Evolutionary conservation across 768 basidiomycete species (phyloP).

Genomic region (Tricholoma terreum): DNA sequence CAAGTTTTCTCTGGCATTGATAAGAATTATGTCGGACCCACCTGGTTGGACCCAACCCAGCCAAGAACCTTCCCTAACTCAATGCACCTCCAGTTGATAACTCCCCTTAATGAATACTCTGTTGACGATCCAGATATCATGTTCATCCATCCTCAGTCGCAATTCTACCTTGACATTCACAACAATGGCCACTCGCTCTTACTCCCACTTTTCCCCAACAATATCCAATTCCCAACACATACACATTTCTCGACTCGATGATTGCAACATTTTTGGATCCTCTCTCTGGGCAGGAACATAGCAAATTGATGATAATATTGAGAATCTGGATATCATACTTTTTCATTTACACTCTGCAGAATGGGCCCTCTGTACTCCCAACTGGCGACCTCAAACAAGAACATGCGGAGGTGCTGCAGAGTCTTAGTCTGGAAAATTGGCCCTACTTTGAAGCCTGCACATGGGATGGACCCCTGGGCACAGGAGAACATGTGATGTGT

Average conservation of each 20-base stretch:
- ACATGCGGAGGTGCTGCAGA: conserved; percentile 3
- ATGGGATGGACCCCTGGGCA: neutral
- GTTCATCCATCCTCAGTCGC: conserved; percentile 11
- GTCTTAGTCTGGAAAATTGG: conserved; percentile 10
- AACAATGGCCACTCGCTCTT: conserved; percentile 13
- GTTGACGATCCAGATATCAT: conserved; percentile 7
- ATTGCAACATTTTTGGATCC: neutral
- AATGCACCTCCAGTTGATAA: neutral
- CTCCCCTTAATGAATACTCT: neutral
- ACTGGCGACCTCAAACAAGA: conserved; percentile 9
- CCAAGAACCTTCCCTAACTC: conserved; percentile 1
- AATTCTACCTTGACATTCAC: conserved; percentile 9
- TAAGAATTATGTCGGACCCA: neutral
- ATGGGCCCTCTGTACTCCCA: conserved; percentile 1
- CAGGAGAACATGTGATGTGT: neutral
- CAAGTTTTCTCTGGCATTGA: too few relatives aligned
- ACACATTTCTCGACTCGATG: conserved; percentile 5
- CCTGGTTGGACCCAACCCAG: neutral
- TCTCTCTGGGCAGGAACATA: neutral
- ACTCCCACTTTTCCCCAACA: conserved; percentile 8
- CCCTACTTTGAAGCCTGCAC: conserved; percentile 5
- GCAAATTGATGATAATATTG: neutral
- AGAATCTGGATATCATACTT: conserved; percentile 1
- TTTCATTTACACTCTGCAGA: conserved; percentile 9
- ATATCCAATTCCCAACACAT: conserved; percentile 13